These are phyloP conservation scores for Eucalyptus caleyi DNA, from an alignment of 345 rosid genomes.

Conservation along the genomic window DNA sequence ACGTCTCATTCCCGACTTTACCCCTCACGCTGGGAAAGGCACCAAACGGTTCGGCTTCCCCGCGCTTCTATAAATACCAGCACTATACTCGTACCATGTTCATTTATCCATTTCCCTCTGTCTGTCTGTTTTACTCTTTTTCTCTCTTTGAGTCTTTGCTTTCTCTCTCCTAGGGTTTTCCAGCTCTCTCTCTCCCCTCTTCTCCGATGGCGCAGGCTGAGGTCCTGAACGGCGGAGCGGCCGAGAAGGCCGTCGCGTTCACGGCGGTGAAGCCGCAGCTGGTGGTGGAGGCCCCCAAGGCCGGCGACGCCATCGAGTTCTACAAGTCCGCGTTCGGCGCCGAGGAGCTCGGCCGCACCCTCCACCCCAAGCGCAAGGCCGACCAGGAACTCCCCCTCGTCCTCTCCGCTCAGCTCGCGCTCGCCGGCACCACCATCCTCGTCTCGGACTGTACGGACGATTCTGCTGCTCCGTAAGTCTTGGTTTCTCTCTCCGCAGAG, in stretches of 20 bases:
- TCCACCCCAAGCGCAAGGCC: slow-evolving; percentile 81
- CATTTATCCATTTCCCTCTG: neutral
- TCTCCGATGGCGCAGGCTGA: slow-evolving; percentile 40
- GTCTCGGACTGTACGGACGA: slow-evolving; percentile 38
- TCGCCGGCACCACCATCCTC: slow-evolving; percentile 50
- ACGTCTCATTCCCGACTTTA: neutral
- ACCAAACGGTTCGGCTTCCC: slow-evolving; percentile 43
- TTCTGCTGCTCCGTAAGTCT: slow-evolving; percentile 21
- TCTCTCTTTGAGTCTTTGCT: neutral
- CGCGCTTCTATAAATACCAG: slow-evolving; percentile 34
- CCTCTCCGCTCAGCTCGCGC: slow-evolving; percentile 50
- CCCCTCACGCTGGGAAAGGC: slow-evolving; percentile 13
- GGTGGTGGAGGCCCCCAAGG: slow-evolving; percentile 73
- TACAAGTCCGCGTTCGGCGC: slow-evolving; percentile 82
- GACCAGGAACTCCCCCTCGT: slow-evolving; percentile 87
- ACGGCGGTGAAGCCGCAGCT: slow-evolving; percentile 57
- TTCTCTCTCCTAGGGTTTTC: slow-evolving; percentile 23
- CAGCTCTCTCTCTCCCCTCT: neutral
- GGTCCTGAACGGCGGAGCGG: slow-evolving; percentile 38
- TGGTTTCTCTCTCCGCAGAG: neutral
- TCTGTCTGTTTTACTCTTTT: neutral
- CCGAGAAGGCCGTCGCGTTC: slow-evolving; percentile 35
- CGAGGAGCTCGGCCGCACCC: slow-evolving; percentile 41
- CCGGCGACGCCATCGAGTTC: slow-evolving; percentile 64
- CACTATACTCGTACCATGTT: neutral